Evolutionary conservation across 768 basidiomycete genomes (phyloP).

Genomic region (Pholiota molesta): DNA sequence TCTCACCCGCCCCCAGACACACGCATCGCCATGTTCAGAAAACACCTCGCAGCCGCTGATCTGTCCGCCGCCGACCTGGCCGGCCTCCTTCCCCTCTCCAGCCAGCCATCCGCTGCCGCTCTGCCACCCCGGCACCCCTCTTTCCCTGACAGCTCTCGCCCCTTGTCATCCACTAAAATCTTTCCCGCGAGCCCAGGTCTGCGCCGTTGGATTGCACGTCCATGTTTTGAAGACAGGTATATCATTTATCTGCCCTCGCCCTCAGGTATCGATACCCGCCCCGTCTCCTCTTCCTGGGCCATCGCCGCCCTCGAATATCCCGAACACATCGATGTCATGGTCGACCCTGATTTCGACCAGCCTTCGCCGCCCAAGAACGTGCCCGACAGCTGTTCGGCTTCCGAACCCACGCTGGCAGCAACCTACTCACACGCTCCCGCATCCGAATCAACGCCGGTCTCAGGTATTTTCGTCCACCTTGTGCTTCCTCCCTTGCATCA

Average conservation of each 20-base stretch:
- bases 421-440: constrained; percentile 22
- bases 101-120: constrained; percentile 29
- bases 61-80: constrained; percentile 44
- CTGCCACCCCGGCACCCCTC: constrained; percentile 27
- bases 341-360: constrained; percentile 46
- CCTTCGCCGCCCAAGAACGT: constrained; percentile 18
- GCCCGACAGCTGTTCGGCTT: constrained; percentile 18
- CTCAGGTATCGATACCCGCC: constrained; percentile 37
- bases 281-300: constrained; percentile 50
- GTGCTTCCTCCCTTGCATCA: constrained; percentile 10
- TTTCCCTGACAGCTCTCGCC: constrained; percentile 28
- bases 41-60: constrained; percentile 42
- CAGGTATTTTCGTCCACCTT: constrained; percentile 23
- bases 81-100: constrained; percentile 48
- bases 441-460: constrained; percentile 13
- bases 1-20: constrained; percentile 43
- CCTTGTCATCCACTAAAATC: constrained; percentile 32
- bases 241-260: constrained; percentile 51
- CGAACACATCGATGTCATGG: constrained; percentile 64
- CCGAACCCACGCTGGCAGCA: constrained; percentile 19
- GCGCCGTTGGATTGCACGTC: constrained; percentile 69
- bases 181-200: constrained; percentile 57
- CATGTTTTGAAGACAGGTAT: constrained; percentile 76
- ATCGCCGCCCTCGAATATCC: constrained; percentile 78
- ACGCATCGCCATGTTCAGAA: constrained; percentile 51